Base-by-base conservation (phyloP, 805 yeast genomes). In the Metschnikowia amazonensis region DNA sequence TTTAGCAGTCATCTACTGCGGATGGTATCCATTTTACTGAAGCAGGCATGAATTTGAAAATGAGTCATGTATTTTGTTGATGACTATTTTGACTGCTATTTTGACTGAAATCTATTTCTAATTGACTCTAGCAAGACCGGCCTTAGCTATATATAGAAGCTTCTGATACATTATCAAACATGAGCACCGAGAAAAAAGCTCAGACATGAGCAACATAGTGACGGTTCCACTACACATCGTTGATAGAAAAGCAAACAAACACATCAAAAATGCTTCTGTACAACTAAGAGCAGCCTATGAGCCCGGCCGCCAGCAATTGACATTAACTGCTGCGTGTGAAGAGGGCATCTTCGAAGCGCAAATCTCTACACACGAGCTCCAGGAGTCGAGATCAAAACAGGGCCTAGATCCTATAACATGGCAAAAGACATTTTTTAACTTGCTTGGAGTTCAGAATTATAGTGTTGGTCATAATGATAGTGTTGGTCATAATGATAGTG, bases 21-120 rank as follows among this genome's bases (percentile, higher is more conserved):
- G 97, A 2, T 85, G 95, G 97, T 74, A 86, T 33, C 89, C 94
- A 17, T 86, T 84, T 57, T 80, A 77, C 52, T 85, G 49, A 48
- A 11, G 25, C 18, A 31, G 18, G 8, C n/a, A n/a, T n/a, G n/a
- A n/a, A n/a, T n/a, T n/a, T n/a, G n/a, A n/a, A n/a, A n/a, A n/a
- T n/a, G n/a, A n/a, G n/a, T n/a, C n/a, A n/a, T n/a, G n/a, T n/a
- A n/a, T n/a, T n/a, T n/a, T n/a, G n/a, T n/a, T n/a, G n/a, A n/a
- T n/a, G n/a, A n/a, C n/a, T n/a, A n/a, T n/a, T n/a, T n/a, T n/a
- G n/a, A n/a, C n/a, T n/a, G n/a, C n/a, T n/a, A n/a, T n/a, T n/a
- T n/a, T n/a, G n/a, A n/a, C 24, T 21, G 24, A 21, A 21, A 6
- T 5, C 24, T 6, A 21, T 21, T 21, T 21, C 35, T 17, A 7